Evolutionary conservation across 805 yeast species (phyloP).

Genomic region (Metahyphopichia silvanorum): DNA sequence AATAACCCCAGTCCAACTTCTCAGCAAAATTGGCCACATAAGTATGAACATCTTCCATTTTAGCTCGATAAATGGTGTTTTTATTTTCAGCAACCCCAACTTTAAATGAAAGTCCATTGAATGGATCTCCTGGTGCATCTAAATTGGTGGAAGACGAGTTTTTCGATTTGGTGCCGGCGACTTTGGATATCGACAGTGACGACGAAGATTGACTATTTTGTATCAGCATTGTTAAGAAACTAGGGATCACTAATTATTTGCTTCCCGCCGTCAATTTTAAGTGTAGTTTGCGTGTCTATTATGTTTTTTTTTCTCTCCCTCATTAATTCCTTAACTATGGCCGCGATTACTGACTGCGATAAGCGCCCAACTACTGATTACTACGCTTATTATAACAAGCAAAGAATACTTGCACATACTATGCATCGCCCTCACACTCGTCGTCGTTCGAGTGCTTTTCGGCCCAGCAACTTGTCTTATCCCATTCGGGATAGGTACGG

Average conservation of each 20-base stretch:
- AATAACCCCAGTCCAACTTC: slow-evolving; percentile 87
- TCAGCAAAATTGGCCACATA: slow-evolving; percentile 93
- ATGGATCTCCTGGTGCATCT: slow-evolving; percentile 34
- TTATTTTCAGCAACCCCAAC: slow-evolving; percentile 94
- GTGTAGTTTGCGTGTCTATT: too few species aligned
- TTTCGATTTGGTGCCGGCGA: slow-evolving; percentile 4
- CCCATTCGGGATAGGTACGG: not conserved
- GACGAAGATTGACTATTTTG: not conserved
- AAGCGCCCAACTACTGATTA: too few species aligned
- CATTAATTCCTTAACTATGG: too few species aligned
- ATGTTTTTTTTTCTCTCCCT: too few species aligned
- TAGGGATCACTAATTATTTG: too few species aligned
- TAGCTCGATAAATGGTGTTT: slow-evolving; percentile 72
- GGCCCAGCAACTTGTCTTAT: slow-evolving; percentile 6
- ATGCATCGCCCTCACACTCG: not conserved
- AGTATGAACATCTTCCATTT: slow-evolving; percentile 97
- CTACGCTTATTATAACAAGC: too few species aligned
- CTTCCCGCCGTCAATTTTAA: too few species aligned
- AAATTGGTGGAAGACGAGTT: slow-evolving; percentile 12
- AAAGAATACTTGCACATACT: too few species aligned
- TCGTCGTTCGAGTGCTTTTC: slow-evolving; percentile 9
- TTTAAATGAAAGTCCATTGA: slow-evolving; percentile 60
- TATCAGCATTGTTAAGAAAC: not conserved
- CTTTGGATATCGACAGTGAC: slow-evolving; percentile 1
- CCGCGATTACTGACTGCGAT: too few species aligned